Base-by-base conservation (phyloP, 345 rosid genomes). In the Eucalyptus viminalis region DNA sequence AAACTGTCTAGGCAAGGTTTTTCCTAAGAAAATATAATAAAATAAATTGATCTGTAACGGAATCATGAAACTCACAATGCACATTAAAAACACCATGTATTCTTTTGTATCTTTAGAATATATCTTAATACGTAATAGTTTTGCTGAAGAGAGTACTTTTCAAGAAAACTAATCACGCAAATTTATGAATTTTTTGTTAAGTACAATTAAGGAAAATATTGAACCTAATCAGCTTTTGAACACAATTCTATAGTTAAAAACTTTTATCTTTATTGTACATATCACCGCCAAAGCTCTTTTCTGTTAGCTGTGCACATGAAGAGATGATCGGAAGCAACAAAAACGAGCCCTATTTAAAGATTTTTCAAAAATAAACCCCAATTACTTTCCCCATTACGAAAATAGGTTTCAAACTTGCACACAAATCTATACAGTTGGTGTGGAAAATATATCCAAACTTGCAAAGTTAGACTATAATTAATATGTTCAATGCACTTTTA, bases 341-440 rank as follows among this genome's bases (percentile, higher is more conserved):
- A 54, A 54, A 9, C 4, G 49, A 45, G 49, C 49, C 49, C 49
- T 3, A 3, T 19, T 0, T 25, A 60, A 60, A 56, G 12, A 24
- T 24, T 24, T 56, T 22, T 11, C 6, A 24, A 56, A 56, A 24
- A 22, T 5, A 58, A 60, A 27, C n/a, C 67, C 31, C n/a, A 0
- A 60, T 60, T 10, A 27, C 14, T 60, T 60, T 60, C 56, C 31
- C 31, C 67, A 1, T 58, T 58, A 58, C 7, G n/a, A 6, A 22
- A 58, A 0, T 24, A 25, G n/a, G 65, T 58, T 25, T 25, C 7
- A 58, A 60, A 60, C n/a, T 29, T 60, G 15, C n/a, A 60, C 14
- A 0, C 2, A 60, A 13, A 60, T 60, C 67, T 27, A 60, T 0
- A 27, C 0, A 60, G 14, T 60, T 0, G 67, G 67, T 27, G 14